Conservation (phyloP, 192 early-diverging fungal species). For the Obelidium mucronatum region DNA sequence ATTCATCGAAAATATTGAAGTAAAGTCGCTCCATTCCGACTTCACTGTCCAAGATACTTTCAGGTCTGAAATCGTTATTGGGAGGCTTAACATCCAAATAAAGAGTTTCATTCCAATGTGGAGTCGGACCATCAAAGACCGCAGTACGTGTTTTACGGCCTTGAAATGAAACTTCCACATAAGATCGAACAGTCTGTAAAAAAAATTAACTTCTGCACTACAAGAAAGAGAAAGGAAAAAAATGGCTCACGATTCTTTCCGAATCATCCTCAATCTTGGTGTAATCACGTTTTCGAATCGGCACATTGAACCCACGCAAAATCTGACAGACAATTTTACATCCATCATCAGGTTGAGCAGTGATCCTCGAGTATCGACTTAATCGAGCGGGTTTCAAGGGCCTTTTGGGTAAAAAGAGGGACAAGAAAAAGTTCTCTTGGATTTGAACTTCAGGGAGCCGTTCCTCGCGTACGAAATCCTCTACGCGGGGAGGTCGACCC, state of each 20-base stretch:
- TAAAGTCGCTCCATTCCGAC: constrained; percentile 54
- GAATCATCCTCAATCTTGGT: constrained; percentile 22
- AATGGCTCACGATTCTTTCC: constrained; percentile 1
- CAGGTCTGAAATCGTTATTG: constrained; percentile 49
- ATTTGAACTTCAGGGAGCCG: constrained; percentile 35
- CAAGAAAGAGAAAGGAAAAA: too few relatives aligned
- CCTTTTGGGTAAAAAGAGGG: constrained; percentile 47
- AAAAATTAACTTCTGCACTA: constrained; percentile 7
- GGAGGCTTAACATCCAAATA: constrained; percentile 44
- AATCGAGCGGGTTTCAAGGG: constrained; percentile 56
- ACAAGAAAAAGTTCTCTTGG: constrained; percentile 29
- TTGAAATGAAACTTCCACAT: constrained; percentile 61
- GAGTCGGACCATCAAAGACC: constrained; percentile 52
- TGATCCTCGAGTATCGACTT: constrained; percentile 30
- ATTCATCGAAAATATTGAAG: constrained; percentile 65
- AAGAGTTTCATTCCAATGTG: constrained; percentile 67
- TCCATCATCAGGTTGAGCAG: constrained; percentile 42
- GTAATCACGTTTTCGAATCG: constrained; percentile 42
- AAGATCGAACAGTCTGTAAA: constrained; percentile 52
- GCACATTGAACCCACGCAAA: constrained; percentile 52
- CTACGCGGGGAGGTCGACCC: constrained; percentile 46
- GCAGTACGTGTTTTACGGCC: constrained; percentile 42
- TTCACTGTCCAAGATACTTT: constrained; percentile 52
- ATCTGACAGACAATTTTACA: constrained; percentile 59
- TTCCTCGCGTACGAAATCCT: constrained; percentile 60